Conservation (phyloP, 176 grass and related monocot species). For the Themeda triandra region DNA sequence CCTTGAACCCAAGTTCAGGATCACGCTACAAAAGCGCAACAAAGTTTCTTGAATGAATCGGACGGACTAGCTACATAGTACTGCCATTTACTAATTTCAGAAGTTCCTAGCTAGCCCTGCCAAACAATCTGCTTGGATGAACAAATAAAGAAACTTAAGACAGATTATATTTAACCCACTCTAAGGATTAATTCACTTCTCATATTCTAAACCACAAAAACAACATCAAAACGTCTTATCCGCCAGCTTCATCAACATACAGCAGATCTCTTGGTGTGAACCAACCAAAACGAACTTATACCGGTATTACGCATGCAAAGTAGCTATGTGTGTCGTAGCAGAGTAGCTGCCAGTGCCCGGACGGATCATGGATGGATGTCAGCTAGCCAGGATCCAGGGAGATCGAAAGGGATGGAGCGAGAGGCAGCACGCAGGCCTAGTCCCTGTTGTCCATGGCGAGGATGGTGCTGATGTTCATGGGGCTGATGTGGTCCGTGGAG, state of each 20-base stretch:
- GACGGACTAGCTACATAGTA: background rate
- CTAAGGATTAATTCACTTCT: slow-evolving; percentile 7
- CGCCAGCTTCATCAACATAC: background rate
- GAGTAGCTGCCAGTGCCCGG: too few relatives aligned
- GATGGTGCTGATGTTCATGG: slow-evolving; percentile 97
- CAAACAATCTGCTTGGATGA: background rate
- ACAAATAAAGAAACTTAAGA: too few relatives aligned
- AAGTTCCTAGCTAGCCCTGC: background rate
- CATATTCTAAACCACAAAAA: background rate
- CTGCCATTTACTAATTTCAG: background rate
- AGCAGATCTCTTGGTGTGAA: background rate
- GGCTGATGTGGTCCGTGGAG: slow-evolving; percentile 73
- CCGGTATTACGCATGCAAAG: background rate
- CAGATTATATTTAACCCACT: background rate
- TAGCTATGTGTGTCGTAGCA: background rate
- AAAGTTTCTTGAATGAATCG: slow-evolving; percentile 16
- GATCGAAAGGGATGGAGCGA: too few relatives aligned
- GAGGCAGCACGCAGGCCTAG: too few relatives aligned
- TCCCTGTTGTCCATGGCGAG: slow-evolving; percentile 65
- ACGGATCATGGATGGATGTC: too few relatives aligned
- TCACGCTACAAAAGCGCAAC: background rate
- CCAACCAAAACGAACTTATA: background rate
- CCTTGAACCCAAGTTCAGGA: background rate
- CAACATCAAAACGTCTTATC: slow-evolving; percentile 13
- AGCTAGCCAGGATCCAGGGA: too few relatives aligned